Evolutionary conservation across 768 basidiomycete species (phyloP).

Genomic region (Gloeostereum incarnatum): DNA sequence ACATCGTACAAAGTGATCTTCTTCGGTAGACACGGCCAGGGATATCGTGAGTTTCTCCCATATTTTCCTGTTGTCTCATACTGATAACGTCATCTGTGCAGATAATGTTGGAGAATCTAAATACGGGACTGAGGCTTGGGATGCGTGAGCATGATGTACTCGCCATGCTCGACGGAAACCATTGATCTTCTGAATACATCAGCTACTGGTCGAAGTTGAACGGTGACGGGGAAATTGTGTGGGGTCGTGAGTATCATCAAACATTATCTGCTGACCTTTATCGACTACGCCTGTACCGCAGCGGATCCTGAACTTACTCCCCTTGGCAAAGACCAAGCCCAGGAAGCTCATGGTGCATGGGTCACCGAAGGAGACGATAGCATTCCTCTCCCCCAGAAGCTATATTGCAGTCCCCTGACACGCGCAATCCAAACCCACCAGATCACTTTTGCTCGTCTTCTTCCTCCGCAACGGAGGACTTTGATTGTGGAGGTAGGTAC

Average conservation of each 20-base stretch:
- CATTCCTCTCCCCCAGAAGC: slow-evolving; percentile 30
- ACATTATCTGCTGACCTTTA: too few relatives aligned
- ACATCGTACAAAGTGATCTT: slow-evolving; percentile 56
- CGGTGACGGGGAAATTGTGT: slow-evolving; percentile 55
- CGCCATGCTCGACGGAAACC: neutral
- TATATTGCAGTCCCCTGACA: slow-evolving; percentile 37
- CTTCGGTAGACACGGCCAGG: slow-evolving; percentile 64
- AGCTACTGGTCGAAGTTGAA: slow-evolving; percentile 58
- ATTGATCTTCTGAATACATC: neutral
- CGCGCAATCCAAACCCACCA: slow-evolving; percentile 34
- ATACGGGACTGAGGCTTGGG: slow-evolving; percentile 54
- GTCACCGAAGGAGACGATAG: slow-evolving; percentile 18
- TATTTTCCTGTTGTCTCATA: neutral
- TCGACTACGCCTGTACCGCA: slow-evolving; percentile 11
- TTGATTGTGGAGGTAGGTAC: slow-evolving; percentile 46
- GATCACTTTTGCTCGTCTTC: slow-evolving; percentile 32
- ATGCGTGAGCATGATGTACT: slow-evolving; percentile 40
- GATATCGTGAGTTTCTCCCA: slow-evolving; percentile 43
- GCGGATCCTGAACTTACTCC: slow-evolving; percentile 53
- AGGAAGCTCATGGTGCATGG: slow-evolving; percentile 28
- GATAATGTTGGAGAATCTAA: slow-evolving; percentile 60
- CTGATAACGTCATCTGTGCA: slow-evolving; percentile 14
- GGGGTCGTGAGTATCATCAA: slow-evolving; percentile 80
- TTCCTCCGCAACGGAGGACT: slow-evolving; percentile 16
- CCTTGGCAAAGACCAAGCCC: slow-evolving; percentile 34